Evolutionary conservation across 345 rosid genomes (phyloP), one percentile per base, ranked within the genome.

Genomic region (Leavenworthia alabamica): DNA sequence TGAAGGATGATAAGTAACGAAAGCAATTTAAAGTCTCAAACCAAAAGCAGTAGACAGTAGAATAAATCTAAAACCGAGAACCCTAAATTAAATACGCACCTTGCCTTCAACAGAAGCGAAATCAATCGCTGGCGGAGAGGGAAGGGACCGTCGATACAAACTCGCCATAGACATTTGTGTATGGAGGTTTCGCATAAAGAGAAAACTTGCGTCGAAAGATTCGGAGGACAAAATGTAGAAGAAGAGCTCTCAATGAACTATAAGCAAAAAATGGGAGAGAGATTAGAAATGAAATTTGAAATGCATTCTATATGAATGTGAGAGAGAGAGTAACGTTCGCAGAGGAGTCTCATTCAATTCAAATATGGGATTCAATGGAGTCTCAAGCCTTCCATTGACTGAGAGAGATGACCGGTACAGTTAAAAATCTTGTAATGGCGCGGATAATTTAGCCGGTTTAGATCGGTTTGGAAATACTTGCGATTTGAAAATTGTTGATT

Each of bases 91-190:
- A 14, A 47, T 14, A 2, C 39, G 11, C 65, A 74, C 88, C 85
- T 80, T 83, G 6, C 88, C 83, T 41, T 78, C 65, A 4, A 80
- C 35, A 10, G 85, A 83, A 65, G 88, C 72, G 55, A 83, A 83
- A 45, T 83, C 88, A 9, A 77, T 77, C 2, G 88, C 88, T 1
- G 88, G 88, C 47, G 88, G 88, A 57, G 85, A 78, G 20, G 88
- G 83, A 53, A 80, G 88, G 35, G 26, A 54, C 57, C 85, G 68
- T 19, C 81, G 64, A 72, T 80, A 83, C 2, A 78, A 37, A 27
- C 85, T 78, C n/a, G 88, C 74, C 45, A 66, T 61, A 12, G 83
- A 80, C 88, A 78, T 78, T 47, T n/a, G n/a, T n/a, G n/a, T n/a
- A n/a, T n/a, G n/a, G n/a, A n/a, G n/a, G n/a, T 9, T 4, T 17